Evolutionary conservation across 2,329 filamentous ascomycete species (phyloP), one percentile per base, ranked within the genome.

Genomic region (Aspergillus fischeri): DNA sequence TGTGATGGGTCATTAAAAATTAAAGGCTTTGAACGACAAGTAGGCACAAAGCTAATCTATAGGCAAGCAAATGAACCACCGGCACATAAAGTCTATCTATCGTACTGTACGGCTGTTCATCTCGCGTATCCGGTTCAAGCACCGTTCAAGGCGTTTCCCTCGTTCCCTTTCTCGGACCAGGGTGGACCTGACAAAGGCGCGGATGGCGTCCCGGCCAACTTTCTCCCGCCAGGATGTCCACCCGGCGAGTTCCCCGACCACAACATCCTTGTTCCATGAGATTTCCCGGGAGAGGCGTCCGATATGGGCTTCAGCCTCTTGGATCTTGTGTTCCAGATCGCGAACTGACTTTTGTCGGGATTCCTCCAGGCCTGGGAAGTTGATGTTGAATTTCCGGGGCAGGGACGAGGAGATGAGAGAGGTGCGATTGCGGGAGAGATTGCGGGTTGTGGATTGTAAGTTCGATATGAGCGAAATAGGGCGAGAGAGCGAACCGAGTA

Each of bases 191-290:
- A 90, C 93, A 65, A 96, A 84, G 49, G 91, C 86, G 63, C 82
- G 85, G 60, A 97, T 83, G 28, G 91, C 90, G 57, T 83, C 83
- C 59, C 86, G 80, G 1, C 90, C 92, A 76, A 90, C 86, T 67
- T 84, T 85, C 63, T 91, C 90, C 68, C 96, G 86, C 77, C 92
- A 85, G 44, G 95, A 91, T 68, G 96, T 92, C 91, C 94, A 99
- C 17, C 90, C 92, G 0, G 94, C 94, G 55, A 99, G 75, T 76
- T 99, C 94, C 1, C 86, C 83, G 6, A 95, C 93, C 25, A 97
- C 93, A 14, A 93, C 91, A 73, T 95, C 91, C 76, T 97, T 93
- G 50, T 92, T 96, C 73, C 94, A 96, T 51, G 91, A 80, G 55
- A 99, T 78, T 74, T 99, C 94, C 52, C 85, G 85, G 0, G 88